A percentile compares a stretch with the other conserved stretches of the same genome.
phyloP scores from a whole-genome alignment of 306 rosid species.

The Citrullus colocynthis region DNA sequence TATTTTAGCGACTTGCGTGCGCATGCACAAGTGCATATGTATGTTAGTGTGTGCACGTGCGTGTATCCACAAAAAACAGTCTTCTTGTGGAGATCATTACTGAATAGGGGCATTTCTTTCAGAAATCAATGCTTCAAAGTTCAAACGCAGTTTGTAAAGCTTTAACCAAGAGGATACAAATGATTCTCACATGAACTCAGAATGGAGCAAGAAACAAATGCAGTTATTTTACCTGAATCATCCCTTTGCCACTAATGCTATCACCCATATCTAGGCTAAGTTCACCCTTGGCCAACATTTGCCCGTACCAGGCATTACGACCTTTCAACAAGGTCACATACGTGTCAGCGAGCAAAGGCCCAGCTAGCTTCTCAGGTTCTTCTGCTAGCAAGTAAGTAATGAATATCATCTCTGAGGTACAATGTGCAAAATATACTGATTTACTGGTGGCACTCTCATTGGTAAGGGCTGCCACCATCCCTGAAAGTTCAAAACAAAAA shows the following conservation, averaged over 20 bases:
- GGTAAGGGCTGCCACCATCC: constrained; percentile 93
- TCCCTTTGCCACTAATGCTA: constrained; percentile 84
- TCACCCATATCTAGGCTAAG: constrained; percentile 84
- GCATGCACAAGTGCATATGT: background rate
- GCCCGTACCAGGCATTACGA: constrained; percentile 64
- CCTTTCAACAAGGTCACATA: constrained; percentile 87
- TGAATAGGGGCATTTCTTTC: background rate
- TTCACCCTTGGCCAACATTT: constrained; percentile 87
- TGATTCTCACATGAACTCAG: background rate
- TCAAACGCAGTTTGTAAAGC: background rate
- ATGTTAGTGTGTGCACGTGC: background rate
- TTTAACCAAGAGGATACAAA: background rate
- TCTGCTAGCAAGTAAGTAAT: constrained; percentile 61
- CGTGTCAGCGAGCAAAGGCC: constrained; percentile 83
- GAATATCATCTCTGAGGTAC: constrained; percentile 90
- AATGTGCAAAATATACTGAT: constrained; percentile 86
- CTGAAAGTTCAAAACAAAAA: constrained; percentile 17
- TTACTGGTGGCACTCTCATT: constrained; percentile 96
- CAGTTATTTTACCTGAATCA: constrained; percentile 62
- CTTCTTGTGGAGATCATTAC: background rate
- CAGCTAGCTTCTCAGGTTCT: constrained; percentile 94
- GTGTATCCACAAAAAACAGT: background rate
- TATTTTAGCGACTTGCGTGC: background rate
- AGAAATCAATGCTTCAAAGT: background rate
- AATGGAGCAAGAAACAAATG: background rate